Evolutionary conservation across 2,329 filamentous ascomycete genomes (phyloP).

Genomic region (Calonectria pteridis): DNA sequence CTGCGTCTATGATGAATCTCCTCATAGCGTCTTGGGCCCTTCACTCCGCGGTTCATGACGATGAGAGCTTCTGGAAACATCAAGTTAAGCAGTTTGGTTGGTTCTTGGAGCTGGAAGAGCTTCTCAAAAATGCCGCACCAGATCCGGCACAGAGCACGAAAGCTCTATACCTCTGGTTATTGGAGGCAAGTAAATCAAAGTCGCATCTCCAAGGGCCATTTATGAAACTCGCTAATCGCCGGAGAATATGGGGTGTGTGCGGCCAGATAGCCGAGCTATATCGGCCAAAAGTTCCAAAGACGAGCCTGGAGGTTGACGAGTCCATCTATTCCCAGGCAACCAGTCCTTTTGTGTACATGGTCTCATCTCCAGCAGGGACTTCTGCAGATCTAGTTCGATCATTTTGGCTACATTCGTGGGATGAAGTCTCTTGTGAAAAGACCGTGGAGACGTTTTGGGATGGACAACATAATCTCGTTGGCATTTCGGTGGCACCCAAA

Average conservation of each 20-base stretch:
- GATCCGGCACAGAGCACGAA: too few relatives aligned
- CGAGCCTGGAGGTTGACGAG: background rate
- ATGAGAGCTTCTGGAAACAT: too few relatives aligned
- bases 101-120: too few relatives aligned
- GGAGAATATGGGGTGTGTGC: conserved; percentile 9
- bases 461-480: background rate
- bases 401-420: conserved; percentile 2
- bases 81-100: too few relatives aligned
- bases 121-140: too few relatives aligned
- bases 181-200: too few relatives aligned
- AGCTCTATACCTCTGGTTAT: too few relatives aligned
- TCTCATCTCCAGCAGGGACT: background rate
- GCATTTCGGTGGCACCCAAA: background rate
- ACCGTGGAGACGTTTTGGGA: conserved; percentile 11
- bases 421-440: background rate
- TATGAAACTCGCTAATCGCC: background rate
- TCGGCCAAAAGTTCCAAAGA: background rate
- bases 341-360: background rate
- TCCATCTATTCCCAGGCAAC: background rate
- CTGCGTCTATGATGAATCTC: too few relatives aligned
- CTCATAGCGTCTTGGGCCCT: too few relatives aligned
- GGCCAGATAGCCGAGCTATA: background rate
- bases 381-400: background rate
- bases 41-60: too few relatives aligned
- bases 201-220: too few relatives aligned